These are phyloP conservation scores for Inga leiocalycina DNA, from an alignment of 306 rosid genomes.

Conservation along the genomic window DNA sequence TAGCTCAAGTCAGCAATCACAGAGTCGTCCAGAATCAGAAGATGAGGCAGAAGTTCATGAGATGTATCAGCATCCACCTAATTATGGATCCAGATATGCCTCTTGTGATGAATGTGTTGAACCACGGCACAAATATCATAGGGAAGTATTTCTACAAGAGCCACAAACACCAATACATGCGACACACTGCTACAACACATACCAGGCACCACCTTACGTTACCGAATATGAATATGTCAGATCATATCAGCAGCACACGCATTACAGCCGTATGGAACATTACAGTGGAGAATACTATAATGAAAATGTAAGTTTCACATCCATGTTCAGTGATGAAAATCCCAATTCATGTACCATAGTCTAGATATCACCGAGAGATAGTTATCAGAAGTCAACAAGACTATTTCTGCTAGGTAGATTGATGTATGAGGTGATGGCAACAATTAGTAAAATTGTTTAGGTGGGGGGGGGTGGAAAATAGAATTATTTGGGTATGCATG, in stretches of 20 bases:
- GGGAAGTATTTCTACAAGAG: slow-evolving; percentile 39
- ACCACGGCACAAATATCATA: slow-evolving; percentile 43
- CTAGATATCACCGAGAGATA: slow-evolving; percentile 35
- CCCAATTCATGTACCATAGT: slow-evolving; percentile 82
- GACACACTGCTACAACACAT: slow-evolving; percentile 71
- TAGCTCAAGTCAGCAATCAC: slow-evolving; percentile 39
- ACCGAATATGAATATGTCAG: slow-evolving; percentile 61
- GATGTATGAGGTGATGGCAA: slow-evolving; percentile 28
- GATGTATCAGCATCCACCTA: slow-evolving; percentile 49
- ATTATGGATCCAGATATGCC: slow-evolving; percentile 46
- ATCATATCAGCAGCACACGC: slow-evolving; percentile 39
- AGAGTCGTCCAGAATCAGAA: slow-evolving; percentile 35
- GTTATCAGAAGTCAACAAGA: slow-evolving; percentile 3
- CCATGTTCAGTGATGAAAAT: slow-evolving; percentile 86
- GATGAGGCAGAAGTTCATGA: slow-evolving; percentile 54
- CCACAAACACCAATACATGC: slow-evolving; percentile 44
- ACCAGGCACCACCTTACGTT: slow-evolving; percentile 59
- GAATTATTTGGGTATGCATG: slow-evolving; percentile 27
- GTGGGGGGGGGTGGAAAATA: not conserved
- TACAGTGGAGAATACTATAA: slow-evolving; percentile 48
- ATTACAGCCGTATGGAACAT: slow-evolving; percentile 45
- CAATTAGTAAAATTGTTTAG: slow-evolving; percentile 15
- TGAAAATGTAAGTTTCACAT: slow-evolving; percentile 59
- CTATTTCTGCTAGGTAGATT: slow-evolving; percentile 28
- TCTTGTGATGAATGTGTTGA: slow-evolving; percentile 41